Evolutionary conservation across 2,329 filamentous ascomycete species (phyloP).

Genomic region (Ascocoryne sarcoides): DNA sequence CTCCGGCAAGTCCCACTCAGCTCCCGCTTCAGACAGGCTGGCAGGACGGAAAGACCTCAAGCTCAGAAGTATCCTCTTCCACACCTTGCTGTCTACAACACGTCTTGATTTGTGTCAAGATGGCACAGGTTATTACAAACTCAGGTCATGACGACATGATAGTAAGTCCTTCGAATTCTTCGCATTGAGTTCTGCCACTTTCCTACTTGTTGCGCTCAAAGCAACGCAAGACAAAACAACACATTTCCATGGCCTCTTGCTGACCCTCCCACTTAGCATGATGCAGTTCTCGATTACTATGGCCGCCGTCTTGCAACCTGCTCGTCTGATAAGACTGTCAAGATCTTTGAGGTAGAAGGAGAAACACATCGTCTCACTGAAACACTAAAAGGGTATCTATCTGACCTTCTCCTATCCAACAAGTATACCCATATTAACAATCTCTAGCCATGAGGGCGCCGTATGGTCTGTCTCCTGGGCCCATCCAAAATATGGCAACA

Average conservation of each 20-base stretch:
- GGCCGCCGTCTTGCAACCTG: constrained; percentile 92
- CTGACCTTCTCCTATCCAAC: not conserved
- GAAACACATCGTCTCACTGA: constrained; percentile 83
- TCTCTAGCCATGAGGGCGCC: constrained; percentile 77
- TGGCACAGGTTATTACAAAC: constrained; percentile 75
- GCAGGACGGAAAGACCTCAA: not conserved
- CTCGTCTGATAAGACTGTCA: constrained; percentile 96
- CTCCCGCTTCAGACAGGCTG: not conserved
- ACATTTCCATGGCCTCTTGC: not conserved
- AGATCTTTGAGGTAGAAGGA: constrained; percentile 97
- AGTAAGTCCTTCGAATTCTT: constrained; percentile 43
- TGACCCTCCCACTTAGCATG: constrained; percentile 53
- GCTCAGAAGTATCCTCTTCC: not conserved
- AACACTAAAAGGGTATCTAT: constrained; percentile 77
- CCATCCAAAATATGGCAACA: constrained; percentile 97
- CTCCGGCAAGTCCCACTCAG: too few species aligned
- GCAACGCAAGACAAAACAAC: not conserved
- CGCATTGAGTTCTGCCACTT: not conserved
- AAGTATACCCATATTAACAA: constrained; percentile 13
- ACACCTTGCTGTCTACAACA: not conserved
- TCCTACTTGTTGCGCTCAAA: not conserved
- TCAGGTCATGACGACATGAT: constrained; percentile 99
- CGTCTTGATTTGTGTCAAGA: constrained; percentile 15
- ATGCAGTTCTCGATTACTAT: constrained; percentile 98
- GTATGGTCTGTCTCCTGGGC: constrained; percentile 99